Conservation (phyloP, 139 green algal genomes). For the Coelastrella sp. region DNA sequence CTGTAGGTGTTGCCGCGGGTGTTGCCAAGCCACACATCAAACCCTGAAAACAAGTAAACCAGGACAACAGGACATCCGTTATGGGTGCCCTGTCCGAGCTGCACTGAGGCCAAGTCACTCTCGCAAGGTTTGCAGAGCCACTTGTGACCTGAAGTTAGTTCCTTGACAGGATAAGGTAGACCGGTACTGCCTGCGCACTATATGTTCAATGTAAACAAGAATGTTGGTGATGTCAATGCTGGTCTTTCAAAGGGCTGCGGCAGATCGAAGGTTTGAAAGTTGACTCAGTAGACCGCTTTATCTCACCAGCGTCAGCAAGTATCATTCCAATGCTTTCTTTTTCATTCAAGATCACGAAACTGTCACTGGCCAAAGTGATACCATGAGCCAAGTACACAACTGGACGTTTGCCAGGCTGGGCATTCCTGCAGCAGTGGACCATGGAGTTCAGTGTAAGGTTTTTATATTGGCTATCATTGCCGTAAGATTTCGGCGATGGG, state of each 20-base stretch:
- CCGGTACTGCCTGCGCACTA: too few relatives aligned
- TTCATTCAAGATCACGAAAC: slow-evolving; percentile 76
- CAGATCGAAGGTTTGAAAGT: background rate
- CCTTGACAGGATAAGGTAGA: background rate
- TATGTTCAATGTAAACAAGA: too few relatives aligned
- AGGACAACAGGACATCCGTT: background rate
- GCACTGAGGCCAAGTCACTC: too few relatives aligned
- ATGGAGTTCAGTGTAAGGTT: slow-evolving; percentile 20
- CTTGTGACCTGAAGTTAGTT: too few relatives aligned
- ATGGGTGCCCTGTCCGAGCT: too few relatives aligned
- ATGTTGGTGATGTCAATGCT: too few relatives aligned
- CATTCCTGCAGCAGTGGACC: slow-evolving; percentile 56
- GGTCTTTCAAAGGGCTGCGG: too few relatives aligned
- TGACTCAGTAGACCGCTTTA: background rate
- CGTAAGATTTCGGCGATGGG: background rate
- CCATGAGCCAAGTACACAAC: slow-evolving; percentile 82
- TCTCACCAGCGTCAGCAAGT: slow-evolving; percentile 75
- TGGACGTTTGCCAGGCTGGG: slow-evolving; percentile 33
- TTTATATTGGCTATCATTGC: background rate
- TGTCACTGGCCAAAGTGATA: slow-evolving; percentile 76
- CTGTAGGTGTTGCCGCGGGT: slow-evolving; percentile 68
- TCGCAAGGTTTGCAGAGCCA: background rate
- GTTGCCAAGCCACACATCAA: slow-evolving; percentile 77
- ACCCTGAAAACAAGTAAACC: slow-evolving; percentile 47
- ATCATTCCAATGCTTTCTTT: slow-evolving; percentile 77